A percentile compares a stretch with the other conserved stretches of the same genome.
Evolutionary conservation across 2,329 filamentous ascomycete species (phyloP).

Genomic region (Diplodia seriata): DNA sequence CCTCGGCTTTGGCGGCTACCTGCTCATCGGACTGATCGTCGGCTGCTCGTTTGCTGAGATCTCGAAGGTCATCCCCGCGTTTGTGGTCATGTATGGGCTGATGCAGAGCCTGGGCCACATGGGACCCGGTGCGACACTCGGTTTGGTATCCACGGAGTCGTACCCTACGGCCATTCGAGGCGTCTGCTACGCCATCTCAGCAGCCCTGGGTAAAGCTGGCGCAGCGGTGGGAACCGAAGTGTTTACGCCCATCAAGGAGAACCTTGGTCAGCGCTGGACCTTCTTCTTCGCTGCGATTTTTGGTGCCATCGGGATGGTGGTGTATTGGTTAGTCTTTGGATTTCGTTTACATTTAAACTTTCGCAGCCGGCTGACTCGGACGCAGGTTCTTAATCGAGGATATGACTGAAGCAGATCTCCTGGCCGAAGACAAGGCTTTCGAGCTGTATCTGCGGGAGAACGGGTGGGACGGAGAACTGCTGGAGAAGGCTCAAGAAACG

Average conservation of each 20-base stretch:
- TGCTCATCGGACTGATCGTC: slow-evolving; percentile 61
- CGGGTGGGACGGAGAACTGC: slow-evolving; percentile 2
- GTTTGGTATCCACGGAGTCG: slow-evolving; percentile 58
- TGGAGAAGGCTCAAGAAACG: background rate
- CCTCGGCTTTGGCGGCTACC: slow-evolving; percentile 58
- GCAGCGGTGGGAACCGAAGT: slow-evolving; percentile 61
- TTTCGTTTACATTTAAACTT: background rate
- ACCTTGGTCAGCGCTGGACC: slow-evolving; percentile 58
- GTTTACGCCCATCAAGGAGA: slow-evolving; percentile 56
- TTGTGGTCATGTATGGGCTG: slow-evolving; percentile 61
- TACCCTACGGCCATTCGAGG: slow-evolving; percentile 62
- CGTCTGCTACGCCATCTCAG: slow-evolving; percentile 59
- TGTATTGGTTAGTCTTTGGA: slow-evolving; percentile 9
- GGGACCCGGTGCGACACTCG: slow-evolving; percentile 60
- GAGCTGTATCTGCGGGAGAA: slow-evolving; percentile 16
- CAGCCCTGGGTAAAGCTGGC: slow-evolving; percentile 60
- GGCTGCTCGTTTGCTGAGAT: slow-evolving; percentile 58
- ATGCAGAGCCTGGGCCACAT: slow-evolving; percentile 60
- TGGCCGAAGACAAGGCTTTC: slow-evolving; percentile 14
- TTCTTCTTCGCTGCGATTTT: slow-evolving; percentile 60
- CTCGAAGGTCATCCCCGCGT: slow-evolving; percentile 58
- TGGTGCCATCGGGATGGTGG: slow-evolving; percentile 49
- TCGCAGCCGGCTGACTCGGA: background rate
- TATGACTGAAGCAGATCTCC: slow-evolving; percentile 19
- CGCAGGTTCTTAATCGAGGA: slow-evolving; percentile 20